Conservation (phyloP, 2,329 filamentous ascomycete species). For the Xylaria sp. region DNA sequence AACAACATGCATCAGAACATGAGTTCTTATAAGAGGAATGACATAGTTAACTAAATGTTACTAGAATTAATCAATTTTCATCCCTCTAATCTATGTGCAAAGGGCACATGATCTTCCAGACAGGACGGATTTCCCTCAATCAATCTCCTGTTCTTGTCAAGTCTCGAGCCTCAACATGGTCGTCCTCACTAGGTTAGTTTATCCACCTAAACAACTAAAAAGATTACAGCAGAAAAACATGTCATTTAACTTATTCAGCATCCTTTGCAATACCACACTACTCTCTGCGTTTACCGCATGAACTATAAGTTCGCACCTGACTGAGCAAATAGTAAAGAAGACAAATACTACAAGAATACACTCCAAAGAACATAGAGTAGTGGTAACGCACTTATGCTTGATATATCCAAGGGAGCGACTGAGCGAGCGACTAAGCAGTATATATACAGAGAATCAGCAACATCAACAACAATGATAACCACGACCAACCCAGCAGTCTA, state of each 20-base stretch:
- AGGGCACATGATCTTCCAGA: not conserved
- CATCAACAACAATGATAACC: constrained; percentile 7
- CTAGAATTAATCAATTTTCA: too few species aligned
- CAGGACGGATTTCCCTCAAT: not conserved
- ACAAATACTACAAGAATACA: not conserved
- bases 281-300: not conserved
- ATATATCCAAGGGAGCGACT: constrained; percentile 28
- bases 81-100: too few species aligned
- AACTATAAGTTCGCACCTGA: not conserved
- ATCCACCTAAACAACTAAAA: not conserved
- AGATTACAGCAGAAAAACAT: not conserved
- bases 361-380: not conserved
- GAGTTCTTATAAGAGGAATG: not conserved
- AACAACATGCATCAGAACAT: not conserved
- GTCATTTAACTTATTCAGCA: not conserved
- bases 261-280: not conserved
- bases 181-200: not conserved
- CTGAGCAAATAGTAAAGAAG: not conserved
- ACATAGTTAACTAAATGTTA: too few species aligned
- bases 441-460: constrained; percentile 31
- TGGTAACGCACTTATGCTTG: not conserved
- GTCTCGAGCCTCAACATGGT: too few species aligned
- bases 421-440: constrained; percentile 11
- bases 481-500: constrained; percentile 11
- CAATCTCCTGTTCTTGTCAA: too few species aligned